phyloP scores from a whole-genome alignment of 2,329 filamentous ascomycete species.

The Clonostachys rhizophaga region DNA sequence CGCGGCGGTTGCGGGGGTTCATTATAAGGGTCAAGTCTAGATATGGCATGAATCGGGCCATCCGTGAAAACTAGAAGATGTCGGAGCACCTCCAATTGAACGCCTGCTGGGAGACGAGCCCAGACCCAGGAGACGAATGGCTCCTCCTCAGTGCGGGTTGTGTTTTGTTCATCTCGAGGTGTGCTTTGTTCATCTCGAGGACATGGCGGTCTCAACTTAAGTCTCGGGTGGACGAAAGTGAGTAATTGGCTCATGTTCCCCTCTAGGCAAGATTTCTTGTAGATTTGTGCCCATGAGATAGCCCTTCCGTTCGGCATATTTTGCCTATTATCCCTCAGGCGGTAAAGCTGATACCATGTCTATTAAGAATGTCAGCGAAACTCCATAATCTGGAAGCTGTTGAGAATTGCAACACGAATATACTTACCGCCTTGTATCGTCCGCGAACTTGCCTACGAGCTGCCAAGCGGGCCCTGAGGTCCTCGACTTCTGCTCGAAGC shows the following conservation, averaged over 20 bases:
- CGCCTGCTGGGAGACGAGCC: constrained; percentile 12
- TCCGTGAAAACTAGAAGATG: constrained; percentile 23
- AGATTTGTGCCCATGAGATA: no score
- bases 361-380: no score
- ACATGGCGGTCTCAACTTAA: background rate
- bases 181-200: background rate
- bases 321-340: no score
- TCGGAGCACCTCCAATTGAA: constrained; percentile 28
- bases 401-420: background rate
- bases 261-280: background rate
- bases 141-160: background rate
- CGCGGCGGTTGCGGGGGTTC: constrained; percentile 9
- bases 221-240: background rate
- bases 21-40: constrained; percentile 31
- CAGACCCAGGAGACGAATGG: no score
- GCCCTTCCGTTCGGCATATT: no score
- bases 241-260: background rate
- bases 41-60: constrained; percentile 34
- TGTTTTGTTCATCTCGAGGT: background rate
- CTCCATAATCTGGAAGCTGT: background rate
- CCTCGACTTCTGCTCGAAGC: background rate
- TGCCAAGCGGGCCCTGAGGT: background rate
- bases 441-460: background rate
- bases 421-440: background rate
- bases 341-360: no score